Base-by-base conservation (phyloP, 768 basidiomycete genomes). In the Pleurotus djamor region DNA sequence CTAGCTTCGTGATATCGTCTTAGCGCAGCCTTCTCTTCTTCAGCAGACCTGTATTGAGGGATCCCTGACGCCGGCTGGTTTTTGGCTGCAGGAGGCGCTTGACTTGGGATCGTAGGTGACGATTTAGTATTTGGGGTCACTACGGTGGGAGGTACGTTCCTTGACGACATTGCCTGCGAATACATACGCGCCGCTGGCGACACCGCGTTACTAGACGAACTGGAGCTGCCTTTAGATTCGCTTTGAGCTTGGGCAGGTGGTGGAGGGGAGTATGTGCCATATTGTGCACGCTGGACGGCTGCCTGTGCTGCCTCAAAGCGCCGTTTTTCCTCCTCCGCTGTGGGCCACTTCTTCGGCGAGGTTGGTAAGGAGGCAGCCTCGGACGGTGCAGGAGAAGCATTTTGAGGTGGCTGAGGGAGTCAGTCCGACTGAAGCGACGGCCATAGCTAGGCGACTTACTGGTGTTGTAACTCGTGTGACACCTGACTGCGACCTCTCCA, bases 261-360 rank as follows among this genome's bases (percentile, higher is more conserved):
- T 43, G 66, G 64, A 51, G 67, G 66, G 49, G 68, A 62, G 60
- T 66, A 65, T 54, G 61, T 65, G n/a, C 65, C 71, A 38, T 67
- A 16, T 65, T 88, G 89, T 4, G 81, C 81, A 55, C 77, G 79
- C 58, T 76, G 78, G 2, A 85, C 91, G n/a, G 81, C 85, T 0
- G 80, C 83, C 65, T 87, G 86, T 0, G 91, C 90, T 51, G 84
- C 69, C 52, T 88, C 76, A 69, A 81, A 92, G n/a, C 91, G 67
- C n/a, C 81, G 71, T 65, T 94, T 93, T 68, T 94, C 92, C 58
- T 86, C 83, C 70, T 92, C 91, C 0, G 92, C 89, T 1, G 86
- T 80, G 5, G 76, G 76, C 89, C 88, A 92, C 41, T 69, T 68
- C 34, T 67, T 65, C 34, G 67, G 59, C 41, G 62, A 57, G 35